Percentiles rank a stretch among this genome's conserved stretches.
Evolutionary conservation across 2,329 filamentous ascomycete genomes (phyloP).

Genomic region (Scytalidium lignicola): DNA sequence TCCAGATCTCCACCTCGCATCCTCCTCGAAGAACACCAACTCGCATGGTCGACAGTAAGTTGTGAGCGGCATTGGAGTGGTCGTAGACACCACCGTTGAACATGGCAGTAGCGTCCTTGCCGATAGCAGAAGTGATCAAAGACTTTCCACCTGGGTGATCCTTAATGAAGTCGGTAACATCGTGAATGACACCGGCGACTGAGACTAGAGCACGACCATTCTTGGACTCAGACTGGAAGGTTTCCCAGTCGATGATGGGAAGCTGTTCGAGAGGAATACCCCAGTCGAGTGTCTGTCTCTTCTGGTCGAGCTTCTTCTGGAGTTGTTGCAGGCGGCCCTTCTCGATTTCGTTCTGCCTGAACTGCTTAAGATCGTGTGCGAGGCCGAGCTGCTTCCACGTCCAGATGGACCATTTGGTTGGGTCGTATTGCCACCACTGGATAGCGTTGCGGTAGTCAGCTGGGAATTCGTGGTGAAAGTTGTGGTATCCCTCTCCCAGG

Average conservation of each 20-base stretch:
- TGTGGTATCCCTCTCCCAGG: conserved; percentile 86
- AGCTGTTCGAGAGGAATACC: conserved; percentile 80
- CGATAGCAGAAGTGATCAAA: conserved; percentile 75
- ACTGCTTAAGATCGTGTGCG: conserved; percentile 83
- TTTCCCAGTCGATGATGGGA: conserved; percentile 81
- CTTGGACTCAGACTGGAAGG: conserved; percentile 73
- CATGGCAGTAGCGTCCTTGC: conserved; percentile 84
- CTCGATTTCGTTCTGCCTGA: conserved; percentile 87
- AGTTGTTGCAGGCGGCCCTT: conserved; percentile 84
- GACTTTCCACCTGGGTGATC: conserved; percentile 88
- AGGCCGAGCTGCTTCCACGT: conserved; percentile 78
- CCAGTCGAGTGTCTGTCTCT: conserved; percentile 79
- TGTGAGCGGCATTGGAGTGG: conserved; percentile 87
- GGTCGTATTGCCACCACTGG: conserved; percentile 87
- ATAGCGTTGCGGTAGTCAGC: conserved; percentile 92
- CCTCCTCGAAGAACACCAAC: conserved; percentile 82
- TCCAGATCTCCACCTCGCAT: conserved; percentile 90
- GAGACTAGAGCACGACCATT: conserved; percentile 72
- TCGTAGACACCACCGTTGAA: conserved; percentile 91
- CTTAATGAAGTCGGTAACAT: conserved; percentile 78
- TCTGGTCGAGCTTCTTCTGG: conserved; percentile 90
- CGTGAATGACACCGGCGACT: conserved; percentile 80
- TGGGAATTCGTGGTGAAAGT: conserved; percentile 94
- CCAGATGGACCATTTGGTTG: conserved; percentile 88
- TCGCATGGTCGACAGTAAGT: conserved; percentile 81